Evolutionary conservation across 75 land plant genomes (phyloP), one percentile per base, ranked within the genome.

Genomic region (Picea glauca): DNA sequence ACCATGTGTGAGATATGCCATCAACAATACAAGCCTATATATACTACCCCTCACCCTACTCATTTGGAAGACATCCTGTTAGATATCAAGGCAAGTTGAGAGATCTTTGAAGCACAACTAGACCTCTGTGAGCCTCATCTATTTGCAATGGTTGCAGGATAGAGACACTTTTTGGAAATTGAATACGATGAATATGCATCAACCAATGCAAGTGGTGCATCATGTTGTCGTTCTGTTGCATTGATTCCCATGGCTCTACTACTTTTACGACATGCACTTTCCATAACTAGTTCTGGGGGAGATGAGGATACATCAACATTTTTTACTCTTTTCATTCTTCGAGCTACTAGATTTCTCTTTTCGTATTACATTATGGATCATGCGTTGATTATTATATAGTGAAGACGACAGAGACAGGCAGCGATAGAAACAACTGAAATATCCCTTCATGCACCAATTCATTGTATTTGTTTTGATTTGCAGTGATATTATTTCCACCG

Each of bases 61-160:
- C 83, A 81, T 21, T 73, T 82, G 58, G 88, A 90, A 54, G 81
- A 84, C 32, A 79, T 88, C 58, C 94, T 86, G 33, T 78, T 92
- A 85, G 88, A 87, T 74, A 85, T 90, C 85, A 90, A 93, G 84
- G 88, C 88, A 60, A 84, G 84, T 32, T 94, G 94, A 92, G 89
- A 88, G 38, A 87, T 92, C 15, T 76, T 87, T 11, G 72, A 67
- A 67, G 46, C 72, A 67, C 79, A 91, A 43, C 67, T 84, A 50
- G 84, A 89, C 75, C 59, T 87, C 0, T 80, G 77, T 58, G 88
- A 88, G 84, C 86, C 93, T 31, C 89, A 85, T 12, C 56, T 89
- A 3, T 84, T 95, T 32, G 84, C 94, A n/a, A 84, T 91, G 88
- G 89, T 90, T 70, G 88, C 96, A 65, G 87, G 90, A 12, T 87